phyloP scores from a whole-genome alignment of 345 rosid species.

The Triadica sebifera region DNA sequence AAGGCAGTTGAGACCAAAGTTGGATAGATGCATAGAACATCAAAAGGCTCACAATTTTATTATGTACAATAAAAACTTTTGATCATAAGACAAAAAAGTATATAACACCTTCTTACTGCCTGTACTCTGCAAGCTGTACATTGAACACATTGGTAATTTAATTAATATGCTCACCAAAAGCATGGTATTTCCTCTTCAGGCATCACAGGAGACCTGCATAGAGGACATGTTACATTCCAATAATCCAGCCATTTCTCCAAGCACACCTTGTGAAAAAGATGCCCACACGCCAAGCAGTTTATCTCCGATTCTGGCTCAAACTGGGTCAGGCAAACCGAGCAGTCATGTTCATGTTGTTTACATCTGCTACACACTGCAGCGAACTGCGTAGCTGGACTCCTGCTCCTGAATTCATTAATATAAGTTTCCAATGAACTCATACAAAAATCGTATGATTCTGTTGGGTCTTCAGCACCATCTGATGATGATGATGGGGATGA shows the following conservation, averaged over 20 bases:
- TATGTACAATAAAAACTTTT: constrained; percentile 20
- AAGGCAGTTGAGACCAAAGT: constrained; percentile 3
- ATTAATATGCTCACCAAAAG: constrained; percentile 41
- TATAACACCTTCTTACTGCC: constrained; percentile 8
- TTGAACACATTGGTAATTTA: neutral
- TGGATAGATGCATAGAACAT: constrained; percentile 16
- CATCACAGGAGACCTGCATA: constrained; percentile 65
- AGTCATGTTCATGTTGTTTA: constrained; percentile 53
- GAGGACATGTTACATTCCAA: constrained; percentile 73
- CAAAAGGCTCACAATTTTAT: no score
- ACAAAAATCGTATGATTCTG: constrained; percentile 43
- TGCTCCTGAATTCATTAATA: constrained; percentile 63
- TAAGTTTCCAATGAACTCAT: constrained; percentile 41
- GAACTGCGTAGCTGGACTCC: constrained; percentile 50
- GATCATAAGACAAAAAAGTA: no score
- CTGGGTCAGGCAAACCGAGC: constrained; percentile 59
- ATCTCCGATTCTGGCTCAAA: constrained; percentile 66
- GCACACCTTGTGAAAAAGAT: constrained; percentile 64
- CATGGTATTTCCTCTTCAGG: constrained; percentile 39
- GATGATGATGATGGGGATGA: no score
- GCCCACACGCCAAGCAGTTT: constrained; percentile 63
- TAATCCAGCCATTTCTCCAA: constrained; percentile 79
- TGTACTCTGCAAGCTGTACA: constrained; percentile 21
- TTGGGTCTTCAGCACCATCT: constrained; percentile 29
- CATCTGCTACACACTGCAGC: constrained; percentile 40